Conservation (phyloP, 768 basidiomycete genomes). For the Fomitopsis pulvina region DNA sequence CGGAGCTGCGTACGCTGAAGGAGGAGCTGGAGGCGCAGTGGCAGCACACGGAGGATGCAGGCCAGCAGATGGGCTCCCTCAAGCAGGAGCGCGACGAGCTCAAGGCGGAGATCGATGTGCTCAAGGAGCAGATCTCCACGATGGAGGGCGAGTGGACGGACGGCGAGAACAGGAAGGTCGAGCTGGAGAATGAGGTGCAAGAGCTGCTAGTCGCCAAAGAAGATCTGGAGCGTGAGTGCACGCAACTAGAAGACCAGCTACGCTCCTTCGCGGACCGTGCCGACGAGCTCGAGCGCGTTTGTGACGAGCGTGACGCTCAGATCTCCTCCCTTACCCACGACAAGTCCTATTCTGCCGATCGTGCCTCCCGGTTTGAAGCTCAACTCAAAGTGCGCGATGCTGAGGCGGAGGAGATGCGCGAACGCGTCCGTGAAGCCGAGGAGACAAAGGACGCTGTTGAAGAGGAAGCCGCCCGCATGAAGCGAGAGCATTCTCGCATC, state of each 20-base stretch:
- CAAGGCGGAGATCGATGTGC: slow-evolving; percentile 22
- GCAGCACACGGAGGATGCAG: slow-evolving; percentile 51
- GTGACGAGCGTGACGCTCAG: slow-evolving; percentile 50
- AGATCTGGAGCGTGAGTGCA: slow-evolving; percentile 47
- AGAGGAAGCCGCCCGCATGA: slow-evolving; percentile 46
- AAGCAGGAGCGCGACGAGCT: slow-evolving; percentile 24
- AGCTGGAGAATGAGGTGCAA: slow-evolving; percentile 50
- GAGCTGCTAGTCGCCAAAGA: slow-evolving; percentile 47
- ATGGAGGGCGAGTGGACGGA: slow-evolving; percentile 55
- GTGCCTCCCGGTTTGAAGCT: slow-evolving; percentile 46
- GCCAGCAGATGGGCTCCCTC: slow-evolving; percentile 39
- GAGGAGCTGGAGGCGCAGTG: slow-evolving; percentile 68
- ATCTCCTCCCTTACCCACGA: slow-evolving; percentile 49
- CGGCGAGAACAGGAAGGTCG: slow-evolving; percentile 45
- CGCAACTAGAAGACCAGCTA: slow-evolving; percentile 50
- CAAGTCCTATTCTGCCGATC: slow-evolving; percentile 47
- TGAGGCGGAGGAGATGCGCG: slow-evolving; percentile 43
- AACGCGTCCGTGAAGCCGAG: slow-evolving; percentile 42
- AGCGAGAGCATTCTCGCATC: slow-evolving; percentile 47
- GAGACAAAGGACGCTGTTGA: slow-evolving; percentile 46
- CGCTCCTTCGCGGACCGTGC: slow-evolving; percentile 46
- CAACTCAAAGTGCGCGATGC: slow-evolving; percentile 50
- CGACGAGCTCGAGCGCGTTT: slow-evolving; percentile 36
- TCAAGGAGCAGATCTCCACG: slow-evolving; percentile 35
- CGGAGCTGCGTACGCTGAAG: slow-evolving; percentile 38